phyloP scores from a whole-genome alignment of 2,329 filamentous ascomycete genomes.

The Fusarium sp. region DNA sequence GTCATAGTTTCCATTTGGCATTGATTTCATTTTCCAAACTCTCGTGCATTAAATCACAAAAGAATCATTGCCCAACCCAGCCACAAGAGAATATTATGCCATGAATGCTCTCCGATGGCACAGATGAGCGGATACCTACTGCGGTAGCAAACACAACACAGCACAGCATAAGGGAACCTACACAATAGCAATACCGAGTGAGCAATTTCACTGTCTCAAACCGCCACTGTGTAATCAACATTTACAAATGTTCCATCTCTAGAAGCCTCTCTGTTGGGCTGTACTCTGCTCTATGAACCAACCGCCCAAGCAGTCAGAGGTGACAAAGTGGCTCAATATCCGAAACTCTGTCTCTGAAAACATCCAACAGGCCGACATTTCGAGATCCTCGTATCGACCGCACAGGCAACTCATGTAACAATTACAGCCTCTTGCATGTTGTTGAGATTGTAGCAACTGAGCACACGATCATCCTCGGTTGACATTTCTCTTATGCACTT shows the following conservation, averaged over 20 bases:
- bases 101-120: slow-evolving; percentile 12
- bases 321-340: slow-evolving; percentile 18
- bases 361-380: neutral
- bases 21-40: slow-evolving; percentile 19
- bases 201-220: slow-evolving; percentile 1
- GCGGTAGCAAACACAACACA: slow-evolving; percentile 27
- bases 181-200: slow-evolving; percentile 8
- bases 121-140: slow-evolving; percentile 32
- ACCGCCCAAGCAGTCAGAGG: neutral
- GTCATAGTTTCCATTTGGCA: slow-evolving; percentile 16
- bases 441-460: neutral
- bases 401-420: neutral
- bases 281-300: neutral
- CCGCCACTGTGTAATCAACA: neutral
- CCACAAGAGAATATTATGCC: neutral
- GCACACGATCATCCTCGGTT: neutral
- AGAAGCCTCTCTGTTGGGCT: neutral
- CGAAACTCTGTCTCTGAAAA: slow-evolving; percentile 11
- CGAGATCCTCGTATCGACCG: neutral
- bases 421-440: neutral
- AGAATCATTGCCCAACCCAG: neutral
- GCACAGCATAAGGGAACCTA: slow-evolving; percentile 3
- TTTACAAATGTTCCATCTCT: neutral
- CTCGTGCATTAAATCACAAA: slow-evolving; percentile 12
- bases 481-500: neutral